Evolutionary conservation across 148 eudicot genomes (phyloP), one percentile per base, ranked within the genome.

Genomic region (Rhododendron molle): DNA sequence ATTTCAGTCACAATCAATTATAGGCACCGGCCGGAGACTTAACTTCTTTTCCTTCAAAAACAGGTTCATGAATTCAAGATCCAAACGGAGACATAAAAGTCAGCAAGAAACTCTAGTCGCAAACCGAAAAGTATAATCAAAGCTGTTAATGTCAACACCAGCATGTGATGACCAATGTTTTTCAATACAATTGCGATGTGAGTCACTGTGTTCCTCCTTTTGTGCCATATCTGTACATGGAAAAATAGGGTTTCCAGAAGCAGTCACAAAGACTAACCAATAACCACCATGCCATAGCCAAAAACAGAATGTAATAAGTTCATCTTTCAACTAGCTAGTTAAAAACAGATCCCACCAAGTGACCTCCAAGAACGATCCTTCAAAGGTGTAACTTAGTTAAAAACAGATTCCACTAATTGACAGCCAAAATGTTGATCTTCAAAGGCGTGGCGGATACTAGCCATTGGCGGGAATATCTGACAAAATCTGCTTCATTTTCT

Each of bases 401-500:
- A 84, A 71, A 67, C 8, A 46, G 38, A 84, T 43, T 26, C 16
- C 5, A 58, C 15, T 7, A 34, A 58, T 43, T 72, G 36, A 18
- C 8, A 10, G 21, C 47, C 49, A 15, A 36, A 65, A 7, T 54
- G 38, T 12, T 28, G 54, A 85, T 77, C 81, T 52, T 46, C 28
- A 46, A 76, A 77, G 52, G 23, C 16, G 83, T 15, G 23, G 47
- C 3, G 46, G 40, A 36, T 36, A 49, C 83, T 72, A 47, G 77
- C 11, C 43, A 67, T 69, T 67, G 78, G 90, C 83, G 38, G 93
- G 92, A 58, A 88, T 43, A 34, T 88, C 85, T 43, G 96, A 94
- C 83, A 95, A 88, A 52, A 96, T 26, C 88, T 90, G 94, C 89
- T 95, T 97, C 92, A 97, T 58, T 65, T 91, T 92, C 78, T 92